Evolutionary conservation across 768 basidiomycete genomes (phyloP), one percentile per base, ranked within the genome.

Genomic region (Exsudoporus frostii): DNA sequence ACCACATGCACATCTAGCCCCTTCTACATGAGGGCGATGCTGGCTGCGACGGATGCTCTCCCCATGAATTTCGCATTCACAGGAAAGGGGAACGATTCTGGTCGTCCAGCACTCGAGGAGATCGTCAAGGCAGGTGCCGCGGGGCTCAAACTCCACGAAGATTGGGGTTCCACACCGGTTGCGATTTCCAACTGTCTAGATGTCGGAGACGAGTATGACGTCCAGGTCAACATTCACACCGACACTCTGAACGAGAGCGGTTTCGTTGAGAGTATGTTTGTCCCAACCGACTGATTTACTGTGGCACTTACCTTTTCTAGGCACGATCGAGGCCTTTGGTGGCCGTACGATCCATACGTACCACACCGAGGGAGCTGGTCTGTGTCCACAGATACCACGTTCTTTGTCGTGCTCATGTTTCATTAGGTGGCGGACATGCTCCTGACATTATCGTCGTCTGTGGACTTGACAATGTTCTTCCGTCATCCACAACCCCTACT

Each of bases 361-460:
- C 66, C 97, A 98, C 64, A 93, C 85, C 0, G 96, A 98, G 75
- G 96, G 96, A 41, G 95, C 95, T 48, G 94, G 91, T 85, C 50
- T 46, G 60, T 51, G 34, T 22, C n/a, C 27, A 24, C 33, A 24
- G 27, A 27, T 46, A 30, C 7, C 41, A 22, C 11, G 22, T 36
- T 11, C 8, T 30, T 14, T 15, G 29, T 43, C 3, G 25, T 27
- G 48, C 50, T 53, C 41, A 57, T 7, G 36, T 30, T 32, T 32
- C 11, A 49, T 9, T 19, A 86, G 88, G 94, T 45, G 93, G 94
- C 14, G 94, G 97, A 13, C 96, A 98, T 66, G 96, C 96, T 2
- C 97, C 97, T 0, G 97, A 98, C 63, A 98, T 98, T 70, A 96
- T 99, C 66, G 88, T 91, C n/a, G 95, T 98, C 20, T 96, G 93